Conservation (phyloP, 345 rosid species). For the Trapa bicornis region DNA sequence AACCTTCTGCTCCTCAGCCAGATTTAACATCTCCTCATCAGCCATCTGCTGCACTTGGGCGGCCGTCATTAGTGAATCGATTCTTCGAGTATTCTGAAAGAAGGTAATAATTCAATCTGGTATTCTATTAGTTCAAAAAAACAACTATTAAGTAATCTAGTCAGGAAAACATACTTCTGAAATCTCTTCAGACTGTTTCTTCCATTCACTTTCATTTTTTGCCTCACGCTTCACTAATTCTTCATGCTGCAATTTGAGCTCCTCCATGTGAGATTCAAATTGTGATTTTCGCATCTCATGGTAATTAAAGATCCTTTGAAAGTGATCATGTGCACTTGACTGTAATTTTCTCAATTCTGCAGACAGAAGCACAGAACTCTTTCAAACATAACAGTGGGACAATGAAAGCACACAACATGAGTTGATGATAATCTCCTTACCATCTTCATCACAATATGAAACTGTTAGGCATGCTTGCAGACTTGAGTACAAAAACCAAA, state of each 20-base stretch:
- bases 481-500: too few species aligned
- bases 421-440: background rate
- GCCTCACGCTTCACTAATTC: constrained; percentile 80
- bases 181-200: constrained; percentile 48
- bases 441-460: background rate
- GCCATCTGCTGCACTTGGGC: constrained; percentile 71
- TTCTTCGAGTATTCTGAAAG: constrained; percentile 44
- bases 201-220: constrained; percentile 65
- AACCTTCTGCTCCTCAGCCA: constrained; percentile 94
- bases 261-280: constrained; percentile 59
- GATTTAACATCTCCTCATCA: constrained; percentile 54
- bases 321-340: constrained; percentile 60
- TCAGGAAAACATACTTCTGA: constrained; percentile 42
- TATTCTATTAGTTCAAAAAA: background rate
- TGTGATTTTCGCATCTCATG: constrained; percentile 74
- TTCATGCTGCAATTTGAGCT: constrained; percentile 52
- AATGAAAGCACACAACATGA: too few species aligned
- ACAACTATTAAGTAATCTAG: constrained; percentile 1
- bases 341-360: constrained; percentile 75
- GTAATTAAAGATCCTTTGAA: constrained; percentile 58
- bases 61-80: constrained; percentile 54
- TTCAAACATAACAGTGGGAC: background rate
- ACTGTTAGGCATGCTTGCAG: background rate
- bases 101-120: too few species aligned
- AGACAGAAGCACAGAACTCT: constrained; percentile 9